Evolutionary conservation across 2,329 filamentous ascomycete species (phyloP).

Genomic region (Neonectria hederae): DNA sequence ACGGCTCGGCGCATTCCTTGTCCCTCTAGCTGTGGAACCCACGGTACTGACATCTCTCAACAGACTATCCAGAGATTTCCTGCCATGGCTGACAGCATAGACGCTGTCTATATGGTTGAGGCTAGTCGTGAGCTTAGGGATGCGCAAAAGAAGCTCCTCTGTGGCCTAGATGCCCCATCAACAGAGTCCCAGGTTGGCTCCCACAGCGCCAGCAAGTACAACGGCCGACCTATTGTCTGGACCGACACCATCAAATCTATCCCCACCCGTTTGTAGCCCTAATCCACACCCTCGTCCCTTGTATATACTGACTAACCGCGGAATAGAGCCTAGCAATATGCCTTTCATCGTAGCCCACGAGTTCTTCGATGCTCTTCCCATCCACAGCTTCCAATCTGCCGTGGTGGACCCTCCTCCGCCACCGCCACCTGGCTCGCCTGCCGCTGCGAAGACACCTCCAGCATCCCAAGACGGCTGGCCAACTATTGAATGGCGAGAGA

Average conservation of each 20-base stretch:
- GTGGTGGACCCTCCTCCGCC: constrained; percentile 46
- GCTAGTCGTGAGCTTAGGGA: constrained; percentile 83
- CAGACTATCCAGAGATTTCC: constrained; percentile 89
- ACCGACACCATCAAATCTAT: constrained; percentile 88
- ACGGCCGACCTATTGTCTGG: constrained; percentile 82
- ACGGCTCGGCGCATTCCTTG: constrained; percentile 46
- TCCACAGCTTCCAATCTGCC: constrained; percentile 91
- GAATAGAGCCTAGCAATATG: constrained; percentile 70
- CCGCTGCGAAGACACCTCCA: constrained; percentile 48
- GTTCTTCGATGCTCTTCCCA: constrained; percentile 97
- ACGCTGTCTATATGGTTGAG: constrained; percentile 93
- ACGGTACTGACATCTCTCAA: background rate
- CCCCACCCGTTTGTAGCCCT: constrained; percentile 65
- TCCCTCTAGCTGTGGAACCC: background rate
- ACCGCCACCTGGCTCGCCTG: constrained; percentile 45
- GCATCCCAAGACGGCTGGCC: constrained; percentile 52
- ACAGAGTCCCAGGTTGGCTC: constrained; percentile 78
- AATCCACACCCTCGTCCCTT: background rate
- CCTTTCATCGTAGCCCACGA: constrained; percentile 97
- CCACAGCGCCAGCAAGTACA: constrained; percentile 79
- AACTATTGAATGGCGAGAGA: constrained; percentile 78
- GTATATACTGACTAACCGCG: constrained; percentile 3
- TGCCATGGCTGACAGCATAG: constrained; percentile 77
- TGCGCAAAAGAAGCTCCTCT: constrained; percentile 83
- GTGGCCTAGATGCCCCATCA: constrained; percentile 73